Conservation (phyloP, 805 yeast genomes). For the Candida gorgasii region DNA sequence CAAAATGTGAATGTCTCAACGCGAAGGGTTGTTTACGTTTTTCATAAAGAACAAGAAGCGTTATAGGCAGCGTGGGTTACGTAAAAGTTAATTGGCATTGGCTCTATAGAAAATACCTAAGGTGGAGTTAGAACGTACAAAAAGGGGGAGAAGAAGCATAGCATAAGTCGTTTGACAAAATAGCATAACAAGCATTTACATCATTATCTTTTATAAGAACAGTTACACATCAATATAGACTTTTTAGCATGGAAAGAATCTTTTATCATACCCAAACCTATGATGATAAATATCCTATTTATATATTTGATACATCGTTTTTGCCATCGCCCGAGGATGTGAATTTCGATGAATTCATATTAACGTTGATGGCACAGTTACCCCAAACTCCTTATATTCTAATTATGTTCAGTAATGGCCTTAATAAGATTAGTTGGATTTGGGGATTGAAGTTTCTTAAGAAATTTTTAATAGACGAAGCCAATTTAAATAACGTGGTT, state of each 20-base stretch:
- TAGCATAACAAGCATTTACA: background rate
- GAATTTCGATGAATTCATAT: slow-evolving; percentile 53
- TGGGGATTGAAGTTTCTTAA: slow-evolving; percentile 61
- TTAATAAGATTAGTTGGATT: slow-evolving; percentile 64
- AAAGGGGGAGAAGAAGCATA: too few relatives aligned
- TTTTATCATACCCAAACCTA: slow-evolving; percentile 12
- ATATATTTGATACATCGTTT: slow-evolving; percentile 79
- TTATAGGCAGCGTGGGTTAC: background rate
- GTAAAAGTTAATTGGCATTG: background rate
- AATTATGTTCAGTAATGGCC: slow-evolving; percentile 81
- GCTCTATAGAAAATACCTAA: background rate
- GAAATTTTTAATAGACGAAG: slow-evolving; percentile 53
- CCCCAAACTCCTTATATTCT: slow-evolving; percentile 68
- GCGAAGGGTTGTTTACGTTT: background rate
- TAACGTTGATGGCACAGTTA: slow-evolving; percentile 52
- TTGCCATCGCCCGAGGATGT: slow-evolving; percentile 59
- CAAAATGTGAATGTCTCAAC: background rate
- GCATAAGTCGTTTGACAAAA: too few relatives aligned
- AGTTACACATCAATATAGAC: too few relatives aligned
- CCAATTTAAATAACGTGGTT: slow-evolving; percentile 48
- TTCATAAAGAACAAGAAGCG: background rate
- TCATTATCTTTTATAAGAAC: too few relatives aligned
- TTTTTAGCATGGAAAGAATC: slow-evolving; percentile 15
- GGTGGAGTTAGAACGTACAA: too few relatives aligned
- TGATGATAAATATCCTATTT: slow-evolving; percentile 54